phyloP scores from a whole-genome alignment of 2,329 filamentous ascomycete species.

The Aspergillus puulaauensis region DNA sequence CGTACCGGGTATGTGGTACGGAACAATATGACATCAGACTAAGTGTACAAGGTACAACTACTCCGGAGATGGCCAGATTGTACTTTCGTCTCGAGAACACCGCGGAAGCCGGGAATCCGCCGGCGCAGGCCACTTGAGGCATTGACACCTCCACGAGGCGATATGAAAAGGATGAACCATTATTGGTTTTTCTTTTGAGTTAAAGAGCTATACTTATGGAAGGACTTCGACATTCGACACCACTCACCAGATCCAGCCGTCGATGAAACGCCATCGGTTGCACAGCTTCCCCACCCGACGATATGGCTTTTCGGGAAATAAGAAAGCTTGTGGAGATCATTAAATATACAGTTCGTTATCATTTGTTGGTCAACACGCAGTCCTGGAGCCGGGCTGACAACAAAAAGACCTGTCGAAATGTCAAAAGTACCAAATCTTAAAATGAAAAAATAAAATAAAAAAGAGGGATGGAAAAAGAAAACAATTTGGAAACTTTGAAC shows the following conservation, averaged over 20 bases:
- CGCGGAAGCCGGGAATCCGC: not conserved
- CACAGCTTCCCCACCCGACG: not conserved
- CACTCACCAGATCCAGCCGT: not conserved
- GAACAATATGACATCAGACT: conserved; percentile 4
- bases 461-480: not conserved
- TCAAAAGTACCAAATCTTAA: conserved; percentile 20
- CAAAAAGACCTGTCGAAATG: conserved; percentile 18
- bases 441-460: not conserved
- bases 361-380: not conserved
- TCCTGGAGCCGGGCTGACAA: not conserved
- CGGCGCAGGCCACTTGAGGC: not conserved
- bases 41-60: not conserved
- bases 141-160: not conserved
- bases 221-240: not conserved
- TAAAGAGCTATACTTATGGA: not conserved
- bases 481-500: not conserved
- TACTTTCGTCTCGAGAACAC: conserved; percentile 3
- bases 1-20: conserved; percentile 1
- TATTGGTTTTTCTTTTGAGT: not conserved
- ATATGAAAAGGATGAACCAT: not conserved
- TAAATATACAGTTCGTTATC: not conserved
- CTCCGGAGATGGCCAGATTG: not conserved
- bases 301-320: conserved; percentile 11
- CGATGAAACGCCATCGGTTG: not conserved
- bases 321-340: conserved; percentile 4